Percentiles rank a stretch among this genome's conserved stretches.
phyloP scores from a whole-genome alignment of 164 flowering plant genomes.

The Kingdonia uniflora region DNA sequence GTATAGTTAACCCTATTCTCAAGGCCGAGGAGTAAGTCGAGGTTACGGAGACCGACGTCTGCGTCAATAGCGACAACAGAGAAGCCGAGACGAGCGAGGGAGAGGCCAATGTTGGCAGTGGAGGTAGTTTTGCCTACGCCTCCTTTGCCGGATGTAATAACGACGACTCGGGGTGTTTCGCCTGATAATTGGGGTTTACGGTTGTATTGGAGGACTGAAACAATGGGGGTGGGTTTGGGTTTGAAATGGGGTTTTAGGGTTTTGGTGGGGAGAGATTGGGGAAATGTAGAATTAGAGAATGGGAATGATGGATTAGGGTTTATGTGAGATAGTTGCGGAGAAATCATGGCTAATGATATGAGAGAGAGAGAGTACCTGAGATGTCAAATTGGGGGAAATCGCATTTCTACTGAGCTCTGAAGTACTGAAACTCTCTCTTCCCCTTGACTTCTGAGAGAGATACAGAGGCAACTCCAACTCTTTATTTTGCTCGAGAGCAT shows the following conservation, averaged over 20 bases:
- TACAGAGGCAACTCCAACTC: too few species aligned
- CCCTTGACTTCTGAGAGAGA: too few species aligned
- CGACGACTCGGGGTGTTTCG: conserved; percentile 84
- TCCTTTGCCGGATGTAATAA: conserved; percentile 98
- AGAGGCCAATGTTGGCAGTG: conserved; percentile 88
- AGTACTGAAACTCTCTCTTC: too few species aligned
- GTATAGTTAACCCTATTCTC: conserved; percentile 96
- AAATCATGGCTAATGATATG: conserved; percentile 9
- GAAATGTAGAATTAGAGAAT: conserved; percentile 7
- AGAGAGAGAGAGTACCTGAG: not conserved
- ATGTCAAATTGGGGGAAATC: not conserved
- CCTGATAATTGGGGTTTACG: conserved; percentile 74
- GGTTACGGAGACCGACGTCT: conserved; percentile 92
- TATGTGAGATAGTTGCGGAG: conserved; percentile 13
- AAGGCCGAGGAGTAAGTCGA: conserved; percentile 86
- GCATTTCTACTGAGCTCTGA: too few species aligned
- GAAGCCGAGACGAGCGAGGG: conserved; percentile 88
- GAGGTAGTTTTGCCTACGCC: conserved; percentile 99
- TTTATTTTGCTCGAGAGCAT: too few species aligned
- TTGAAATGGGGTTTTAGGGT: conserved; percentile 11
- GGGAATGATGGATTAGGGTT: conserved; percentile 12
- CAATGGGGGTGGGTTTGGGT: conserved; percentile 11
- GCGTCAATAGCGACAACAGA: conserved; percentile 95
- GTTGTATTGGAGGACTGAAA: conserved; percentile 66
- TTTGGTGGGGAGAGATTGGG: conserved; percentile 7